A percentile compares a stretch with the other conserved stretches of the same genome.
Evolutionary conservation across 805 yeast genomes (phyloP).

Genomic region (Cyberlindnera americana): DNA sequence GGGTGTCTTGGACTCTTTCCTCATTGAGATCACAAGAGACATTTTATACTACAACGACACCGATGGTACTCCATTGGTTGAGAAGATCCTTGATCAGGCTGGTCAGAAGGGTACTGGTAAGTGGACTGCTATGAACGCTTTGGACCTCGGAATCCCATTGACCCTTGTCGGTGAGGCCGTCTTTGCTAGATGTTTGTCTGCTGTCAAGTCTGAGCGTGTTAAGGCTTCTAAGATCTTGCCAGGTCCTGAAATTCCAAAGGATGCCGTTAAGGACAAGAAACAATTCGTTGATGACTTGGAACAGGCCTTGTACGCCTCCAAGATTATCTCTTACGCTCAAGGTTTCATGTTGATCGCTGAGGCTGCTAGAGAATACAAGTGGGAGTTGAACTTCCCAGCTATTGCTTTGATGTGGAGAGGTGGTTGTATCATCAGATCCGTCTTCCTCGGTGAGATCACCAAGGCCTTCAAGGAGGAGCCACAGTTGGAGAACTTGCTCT

Average conservation of each 20-base stretch:
- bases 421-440: constrained; percentile 99
- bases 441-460: constrained; percentile 95
- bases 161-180: constrained; percentile 99
- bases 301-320: constrained; percentile 98
- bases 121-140: constrained; percentile 98
- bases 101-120: constrained; percentile 99
- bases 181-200: constrained; percentile 92
- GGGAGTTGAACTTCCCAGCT: constrained; percentile 97
- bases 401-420: constrained; percentile 99
- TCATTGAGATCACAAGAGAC: constrained; percentile 95
- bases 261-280: constrained; percentile 68
- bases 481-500: constrained; percentile 89
- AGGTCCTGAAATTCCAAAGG: constrained; percentile 73
- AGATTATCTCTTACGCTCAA: constrained; percentile 97
- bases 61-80: constrained; percentile 90
- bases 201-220: constrained; percentile 87
- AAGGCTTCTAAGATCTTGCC: constrained; percentile 73
- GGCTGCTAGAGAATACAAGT: constrained; percentile 94
- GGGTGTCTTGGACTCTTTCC: constrained; percentile 96
- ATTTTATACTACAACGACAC: constrained; percentile 84
- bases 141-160: constrained; percentile 97
- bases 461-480: constrained; percentile 93
- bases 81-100: constrained; percentile 94
- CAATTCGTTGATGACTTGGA: constrained; percentile 89
- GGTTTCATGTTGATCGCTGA: constrained; percentile 99